Percentiles rank a stretch among this genome's conserved stretches.
phyloP scores from a whole-genome alignment of 352 stramenopile species.

The Phytopythium litorale region DNA sequence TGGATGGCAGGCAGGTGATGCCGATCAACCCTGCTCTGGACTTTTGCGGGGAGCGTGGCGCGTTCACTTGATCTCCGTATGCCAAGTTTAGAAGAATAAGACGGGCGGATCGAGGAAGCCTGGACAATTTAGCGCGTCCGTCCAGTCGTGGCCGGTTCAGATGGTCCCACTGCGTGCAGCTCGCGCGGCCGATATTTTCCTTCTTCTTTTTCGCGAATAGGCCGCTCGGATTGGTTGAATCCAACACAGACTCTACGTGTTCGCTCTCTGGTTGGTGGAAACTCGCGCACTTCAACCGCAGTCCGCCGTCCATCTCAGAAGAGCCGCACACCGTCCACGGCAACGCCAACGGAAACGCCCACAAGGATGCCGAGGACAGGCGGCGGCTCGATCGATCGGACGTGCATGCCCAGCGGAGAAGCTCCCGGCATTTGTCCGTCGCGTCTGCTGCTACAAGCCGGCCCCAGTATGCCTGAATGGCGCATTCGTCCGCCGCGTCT shows the following conservation, averaged over 20 bases:
- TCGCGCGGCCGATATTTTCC: background rate
- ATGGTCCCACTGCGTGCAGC: background rate
- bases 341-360: background rate
- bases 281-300: background rate
- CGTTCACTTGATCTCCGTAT: background rate
- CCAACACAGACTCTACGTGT: background rate
- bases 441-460: background rate
- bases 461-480: background rate
- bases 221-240: background rate
- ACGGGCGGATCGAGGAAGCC: background rate
- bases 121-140: background rate
- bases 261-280: background rate
- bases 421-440: background rate
- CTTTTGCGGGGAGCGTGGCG: background rate
- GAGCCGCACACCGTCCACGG: background rate
- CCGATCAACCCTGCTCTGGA: background rate
- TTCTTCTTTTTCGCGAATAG: background rate
- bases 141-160: background rate
- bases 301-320: background rate
- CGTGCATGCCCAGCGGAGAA: background rate
- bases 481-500: background rate
- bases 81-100: slow-evolving; percentile 1
- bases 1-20: background rate
- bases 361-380: background rate
- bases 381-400: background rate